Evolutionary conservation across 2,329 filamentous ascomycete species (phyloP).

Genomic region (Aotearoamyces nothofagi): DNA sequence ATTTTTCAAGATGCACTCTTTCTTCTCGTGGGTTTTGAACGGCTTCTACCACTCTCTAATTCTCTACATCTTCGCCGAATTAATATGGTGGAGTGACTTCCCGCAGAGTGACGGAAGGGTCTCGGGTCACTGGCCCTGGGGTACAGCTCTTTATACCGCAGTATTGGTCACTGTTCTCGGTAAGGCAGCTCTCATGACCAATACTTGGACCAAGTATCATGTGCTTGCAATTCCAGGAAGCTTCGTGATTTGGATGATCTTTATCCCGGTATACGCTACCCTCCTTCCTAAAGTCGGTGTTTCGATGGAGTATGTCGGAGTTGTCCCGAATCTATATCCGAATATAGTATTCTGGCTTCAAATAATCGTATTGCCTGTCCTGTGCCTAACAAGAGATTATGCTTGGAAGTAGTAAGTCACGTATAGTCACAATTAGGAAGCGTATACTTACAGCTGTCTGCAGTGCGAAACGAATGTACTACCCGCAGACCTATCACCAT

Average conservation of each 20-base stretch:
- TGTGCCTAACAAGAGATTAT: constrained; percentile 81
- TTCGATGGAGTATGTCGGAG: constrained; percentile 71
- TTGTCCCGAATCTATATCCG: constrained; percentile 66
- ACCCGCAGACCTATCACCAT: constrained; percentile 89
- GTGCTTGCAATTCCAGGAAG: constrained; percentile 90
- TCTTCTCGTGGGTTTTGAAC: constrained; percentile 83
- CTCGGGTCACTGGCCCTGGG: constrained; percentile 96
- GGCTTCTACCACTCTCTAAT: constrained; percentile 92
- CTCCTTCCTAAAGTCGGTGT: constrained; percentile 72
- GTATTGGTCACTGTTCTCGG: constrained; percentile 87
- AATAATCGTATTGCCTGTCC: constrained; percentile 59
- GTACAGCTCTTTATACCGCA: constrained; percentile 83
- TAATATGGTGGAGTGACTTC: constrained; percentile 72
- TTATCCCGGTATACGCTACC: constrained; percentile 75
- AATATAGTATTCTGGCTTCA: constrained; percentile 87
- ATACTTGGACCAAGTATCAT: constrained; percentile 98
- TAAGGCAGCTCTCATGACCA: constrained; percentile 88
- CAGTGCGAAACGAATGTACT: constrained; percentile 83
- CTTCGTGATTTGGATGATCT: constrained; percentile 80
- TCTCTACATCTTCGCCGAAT: constrained; percentile 71
- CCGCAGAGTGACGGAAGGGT: constrained; percentile 64
- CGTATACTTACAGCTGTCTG: constrained; percentile 10
- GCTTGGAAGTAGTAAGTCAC: constrained; percentile 83
- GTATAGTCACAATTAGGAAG: no score
- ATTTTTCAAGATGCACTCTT: constrained; percentile 88